Evolutionary conservation across 768 basidiomycete species (phyloP).

Genomic region (Bullera alba): DNA sequence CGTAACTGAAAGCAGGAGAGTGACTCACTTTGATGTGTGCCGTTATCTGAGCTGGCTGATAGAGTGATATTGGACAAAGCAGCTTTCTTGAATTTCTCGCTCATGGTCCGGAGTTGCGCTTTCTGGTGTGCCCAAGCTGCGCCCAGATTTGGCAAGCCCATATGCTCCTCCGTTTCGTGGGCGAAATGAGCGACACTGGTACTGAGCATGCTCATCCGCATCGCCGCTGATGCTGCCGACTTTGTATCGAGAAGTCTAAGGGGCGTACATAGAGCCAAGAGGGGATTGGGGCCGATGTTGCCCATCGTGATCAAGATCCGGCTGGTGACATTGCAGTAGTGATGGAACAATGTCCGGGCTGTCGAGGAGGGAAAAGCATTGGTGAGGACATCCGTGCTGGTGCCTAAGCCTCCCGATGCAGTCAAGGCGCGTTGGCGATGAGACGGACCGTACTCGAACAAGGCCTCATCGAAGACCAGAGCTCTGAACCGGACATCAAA

Average conservation of each 20-base stretch:
- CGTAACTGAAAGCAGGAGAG: no score
- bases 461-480: constrained; percentile 12
- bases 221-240: constrained; percentile 25
- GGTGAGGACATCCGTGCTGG: constrained; percentile 16
- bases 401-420: neutral
- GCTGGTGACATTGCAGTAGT: constrained; percentile 24
- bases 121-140: constrained; percentile 10
- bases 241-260: constrained; percentile 26
- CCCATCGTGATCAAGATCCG: constrained; percentile 32
- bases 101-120: constrained; percentile 17
- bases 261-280: constrained; percentile 27
- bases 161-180: constrained; percentile 16
- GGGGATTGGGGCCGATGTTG: constrained; percentile 31
- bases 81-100: constrained; percentile 25
- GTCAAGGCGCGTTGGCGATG: constrained; percentile 9
- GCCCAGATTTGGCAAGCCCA: neutral
- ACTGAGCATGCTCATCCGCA: constrained; percentile 35
- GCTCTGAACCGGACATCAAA: constrained; percentile 14
- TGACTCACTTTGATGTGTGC: constrained; percentile 9
- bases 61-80: constrained; percentile 21
- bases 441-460: constrained; percentile 28
- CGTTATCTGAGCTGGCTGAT: constrained; percentile 11
- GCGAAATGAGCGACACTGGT: constrained; percentile 24
- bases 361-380: constrained; percentile 30
- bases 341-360: constrained; percentile 27